These are phyloP conservation scores for Sanghuangporus weigelae DNA, from an alignment of 1,284 basidiomycete species.

Conservation along the genomic window DNA sequence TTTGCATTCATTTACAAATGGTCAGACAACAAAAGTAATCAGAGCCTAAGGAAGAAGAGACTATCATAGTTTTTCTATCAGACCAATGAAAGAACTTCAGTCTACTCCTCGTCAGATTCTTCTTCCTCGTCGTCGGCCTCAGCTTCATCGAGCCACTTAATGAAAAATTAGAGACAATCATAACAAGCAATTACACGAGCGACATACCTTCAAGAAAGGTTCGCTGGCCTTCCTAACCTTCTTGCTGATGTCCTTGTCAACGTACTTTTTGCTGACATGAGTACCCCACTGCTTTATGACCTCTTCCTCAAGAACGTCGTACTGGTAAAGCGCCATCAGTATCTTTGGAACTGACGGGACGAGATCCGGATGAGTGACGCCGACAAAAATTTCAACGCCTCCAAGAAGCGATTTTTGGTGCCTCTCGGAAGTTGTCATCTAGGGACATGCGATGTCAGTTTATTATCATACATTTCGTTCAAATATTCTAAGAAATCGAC, in stretches of 20 bases:
- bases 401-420: constrained; percentile 94
- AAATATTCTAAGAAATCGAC: constrained; percentile 20
- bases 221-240: constrained; percentile 93
- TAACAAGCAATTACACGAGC: neutral
- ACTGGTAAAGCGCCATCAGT: constrained; percentile 93
- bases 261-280: constrained; percentile 97
- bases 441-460: neutral
- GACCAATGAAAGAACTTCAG: neutral
- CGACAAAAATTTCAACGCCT: constrained; percentile 82
- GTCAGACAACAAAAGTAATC: neutral
- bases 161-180: constrained; percentile 1
- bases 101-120: constrained; percentile 18
- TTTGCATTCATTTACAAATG: neutral
- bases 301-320: constrained; percentile 90
- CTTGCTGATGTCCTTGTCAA: constrained; percentile 93
- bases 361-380: constrained; percentile 63
- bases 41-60: neutral
- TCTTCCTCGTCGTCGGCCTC: constrained; percentile 40
- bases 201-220: constrained; percentile 78
- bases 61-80: neutral
- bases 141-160: constrained; percentile 47
- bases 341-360: constrained; percentile 78
- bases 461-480: neutral
- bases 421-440: constrained; percentile 83
- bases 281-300: constrained; percentile 92